Conservation (phyloP, 2,329 filamentous ascomycete genomes). For the Sodiomyces alkalinus region DNA sequence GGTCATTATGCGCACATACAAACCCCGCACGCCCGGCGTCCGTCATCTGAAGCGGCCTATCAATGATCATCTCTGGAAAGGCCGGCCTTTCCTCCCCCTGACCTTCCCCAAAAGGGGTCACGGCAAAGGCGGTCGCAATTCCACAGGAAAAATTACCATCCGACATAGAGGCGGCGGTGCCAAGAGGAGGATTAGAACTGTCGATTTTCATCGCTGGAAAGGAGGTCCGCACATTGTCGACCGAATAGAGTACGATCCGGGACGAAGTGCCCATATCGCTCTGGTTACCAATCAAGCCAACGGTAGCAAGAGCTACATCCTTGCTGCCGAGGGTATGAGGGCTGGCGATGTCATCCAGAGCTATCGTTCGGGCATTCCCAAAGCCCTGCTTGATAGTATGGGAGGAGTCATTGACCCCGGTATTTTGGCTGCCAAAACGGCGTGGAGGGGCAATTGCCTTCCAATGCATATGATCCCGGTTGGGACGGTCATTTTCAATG, state of each 20-base stretch:
- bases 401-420: conserved; percentile 86
- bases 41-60: conserved; percentile 83
- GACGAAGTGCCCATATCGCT: conserved; percentile 84
- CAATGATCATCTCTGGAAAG: conserved; percentile 96
- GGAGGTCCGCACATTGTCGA: conserved; percentile 80
- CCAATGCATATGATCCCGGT: conserved; percentile 92
- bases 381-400: conserved; percentile 79
- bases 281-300: conserved; percentile 64
- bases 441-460: conserved; percentile 86
- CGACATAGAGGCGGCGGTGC: conserved; percentile 85
- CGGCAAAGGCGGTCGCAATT: conserved; percentile 83
- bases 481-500: conserved; percentile 83
- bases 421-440: conserved; percentile 88
- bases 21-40: conserved; percentile 80
- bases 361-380: conserved; percentile 78
- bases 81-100: conserved; percentile 64
- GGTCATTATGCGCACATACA: conserved; percentile 65
- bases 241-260: conserved; percentile 91
- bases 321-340: conserved; percentile 88
- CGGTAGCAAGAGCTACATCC: conserved; percentile 70
- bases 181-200: conserved; percentile 78
- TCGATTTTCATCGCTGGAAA: conserved; percentile 71
- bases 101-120: conserved; percentile 91
- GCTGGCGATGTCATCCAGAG: conserved; percentile 86
- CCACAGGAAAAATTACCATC: conserved; percentile 71